Evolutionary conservation across 768 basidiomycete species (phyloP), one percentile per base, ranked within the genome.

Genomic region (Leccinum arenicola): DNA sequence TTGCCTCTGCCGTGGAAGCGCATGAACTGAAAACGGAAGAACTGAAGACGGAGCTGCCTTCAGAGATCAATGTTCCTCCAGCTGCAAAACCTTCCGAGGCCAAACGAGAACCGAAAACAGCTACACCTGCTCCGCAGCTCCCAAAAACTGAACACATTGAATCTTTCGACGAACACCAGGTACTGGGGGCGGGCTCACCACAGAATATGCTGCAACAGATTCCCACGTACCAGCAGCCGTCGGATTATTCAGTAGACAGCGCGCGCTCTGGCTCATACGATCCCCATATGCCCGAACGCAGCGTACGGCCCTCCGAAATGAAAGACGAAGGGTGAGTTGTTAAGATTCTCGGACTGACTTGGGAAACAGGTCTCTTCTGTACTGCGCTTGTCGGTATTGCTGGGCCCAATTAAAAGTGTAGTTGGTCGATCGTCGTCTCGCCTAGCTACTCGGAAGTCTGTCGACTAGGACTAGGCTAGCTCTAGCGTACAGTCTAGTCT

Each of bases 251-350:
- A 25, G 77, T 60, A 64, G 75, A 60, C 67, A 33, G 73, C 27
- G 33, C 62, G 31, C 71, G 58, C 23, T 75, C 78, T 15, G 76
- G 77, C 25, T 76, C 68, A 31, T 82, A 78, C 58, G 65, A 80
- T 66, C 70, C 73, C 75, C 29, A 25, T 74, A 75, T 54, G 78
- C 79, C 73, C 23, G 85, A 89, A 70, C 82, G 91, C 49, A 86
- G 83, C 35, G 77, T 94, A 15, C 82, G 91, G 35, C 91, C 91
- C 17, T 88, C 88, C 11, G 94, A 97, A 74, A 94, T 93, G 92
- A 93, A 94, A 74, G 95, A 97, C 66, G 95, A 96, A 90, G 95
- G 95, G 95, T 98, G 84, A 93, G 94, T 83, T 55, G 21, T 59
- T 9, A 23, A 11, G 31, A 7, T 57, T 55, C 19, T 35, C 21